Conservation (phyloP, 2,329 filamentous ascomycete genomes). For the Massarina eburnea region DNA sequence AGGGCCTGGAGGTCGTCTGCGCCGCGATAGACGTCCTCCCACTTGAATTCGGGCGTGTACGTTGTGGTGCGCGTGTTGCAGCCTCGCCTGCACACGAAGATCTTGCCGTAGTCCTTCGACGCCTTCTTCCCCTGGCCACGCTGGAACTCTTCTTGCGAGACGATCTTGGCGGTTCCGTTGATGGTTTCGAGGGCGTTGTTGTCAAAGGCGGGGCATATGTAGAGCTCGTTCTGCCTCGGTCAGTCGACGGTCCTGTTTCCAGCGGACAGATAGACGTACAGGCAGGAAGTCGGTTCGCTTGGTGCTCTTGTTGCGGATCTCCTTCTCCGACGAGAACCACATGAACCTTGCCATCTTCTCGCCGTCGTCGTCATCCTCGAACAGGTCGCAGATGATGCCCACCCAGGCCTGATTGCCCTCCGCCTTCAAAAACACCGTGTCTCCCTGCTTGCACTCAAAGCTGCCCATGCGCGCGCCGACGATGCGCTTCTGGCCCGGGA, state of each 20-base stretch:
- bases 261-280: slow-evolving; percentile 46
- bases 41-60: slow-evolving; percentile 89
- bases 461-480: slow-evolving; percentile 79
- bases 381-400: slow-evolving; percentile 81
- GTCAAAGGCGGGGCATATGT: slow-evolving; percentile 86
- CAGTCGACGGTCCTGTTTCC: slow-evolving; percentile 8
- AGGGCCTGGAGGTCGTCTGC: slow-evolving; percentile 66
- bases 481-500: slow-evolving; percentile 54
- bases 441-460: slow-evolving; percentile 80
- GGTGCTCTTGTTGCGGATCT: slow-evolving; percentile 80
- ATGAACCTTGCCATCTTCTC: slow-evolving; percentile 83
- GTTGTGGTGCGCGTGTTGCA: slow-evolving; percentile 86
- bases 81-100: slow-evolving; percentile 85
- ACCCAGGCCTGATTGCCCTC: slow-evolving; percentile 92
- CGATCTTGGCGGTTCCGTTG: slow-evolving; percentile 80
- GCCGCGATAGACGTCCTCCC: slow-evolving; percentile 82
- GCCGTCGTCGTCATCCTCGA: slow-evolving; percentile 60
- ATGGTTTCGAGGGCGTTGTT: slow-evolving; percentile 84
- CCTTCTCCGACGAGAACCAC: slow-evolving; percentile 93
- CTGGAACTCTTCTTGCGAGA: slow-evolving; percentile 71
- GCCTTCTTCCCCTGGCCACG: slow-evolving; percentile 71
- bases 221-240: slow-evolving; percentile 74
- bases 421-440: slow-evolving; percentile 83
- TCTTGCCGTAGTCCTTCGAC: slow-evolving; percentile 76
- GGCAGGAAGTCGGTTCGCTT: slow-evolving; percentile 78